Conservation (phyloP, 495 filamentous ascomycete genomes). For the Tetracladium setigerum region DNA sequence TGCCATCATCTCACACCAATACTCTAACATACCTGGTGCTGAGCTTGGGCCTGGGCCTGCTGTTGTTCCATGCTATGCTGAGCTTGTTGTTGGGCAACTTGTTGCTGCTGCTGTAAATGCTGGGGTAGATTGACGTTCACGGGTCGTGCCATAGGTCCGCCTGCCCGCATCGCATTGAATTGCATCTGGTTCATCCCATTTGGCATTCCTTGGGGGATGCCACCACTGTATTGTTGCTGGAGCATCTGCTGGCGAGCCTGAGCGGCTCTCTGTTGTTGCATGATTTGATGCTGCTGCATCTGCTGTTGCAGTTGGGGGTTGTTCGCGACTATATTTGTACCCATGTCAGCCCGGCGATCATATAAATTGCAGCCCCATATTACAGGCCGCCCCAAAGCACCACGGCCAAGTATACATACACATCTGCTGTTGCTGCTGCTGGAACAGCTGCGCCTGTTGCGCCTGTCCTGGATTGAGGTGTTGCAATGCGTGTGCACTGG, state of each 20-base stretch:
- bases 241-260: constrained; percentile 34
- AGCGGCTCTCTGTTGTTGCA: constrained; percentile 35
- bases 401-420: constrained; percentile 20
- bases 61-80: constrained; percentile 24
- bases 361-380: neutral
- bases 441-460: constrained; percentile 43
- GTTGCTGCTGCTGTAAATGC: constrained; percentile 39
- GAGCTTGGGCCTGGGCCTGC: constrained; percentile 24
- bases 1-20: constrained; percentile 11
- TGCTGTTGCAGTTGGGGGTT: constrained; percentile 20
- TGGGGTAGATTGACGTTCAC: constrained; percentile 30
- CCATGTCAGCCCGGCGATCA: constrained; percentile 10
- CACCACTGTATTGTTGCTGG: constrained; percentile 37
- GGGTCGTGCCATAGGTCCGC: constrained; percentile 20
- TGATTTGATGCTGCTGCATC: constrained; percentile 21
- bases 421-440: constrained; percentile 18
- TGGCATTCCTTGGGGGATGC: constrained; percentile 44
- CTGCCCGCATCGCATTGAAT: constrained; percentile 45
- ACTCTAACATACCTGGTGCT: constrained; percentile 35
- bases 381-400: no score
- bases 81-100: no score
- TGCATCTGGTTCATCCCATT: constrained; percentile 55
- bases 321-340: constrained; percentile 14
- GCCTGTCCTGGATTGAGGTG: constrained; percentile 66
- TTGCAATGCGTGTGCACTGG: constrained; percentile 70